Percentiles rank a stretch among this genome's conserved stretches.
Conservation (phyloP, 441 rosid species). For the Bruguiera hainesii region DNA sequence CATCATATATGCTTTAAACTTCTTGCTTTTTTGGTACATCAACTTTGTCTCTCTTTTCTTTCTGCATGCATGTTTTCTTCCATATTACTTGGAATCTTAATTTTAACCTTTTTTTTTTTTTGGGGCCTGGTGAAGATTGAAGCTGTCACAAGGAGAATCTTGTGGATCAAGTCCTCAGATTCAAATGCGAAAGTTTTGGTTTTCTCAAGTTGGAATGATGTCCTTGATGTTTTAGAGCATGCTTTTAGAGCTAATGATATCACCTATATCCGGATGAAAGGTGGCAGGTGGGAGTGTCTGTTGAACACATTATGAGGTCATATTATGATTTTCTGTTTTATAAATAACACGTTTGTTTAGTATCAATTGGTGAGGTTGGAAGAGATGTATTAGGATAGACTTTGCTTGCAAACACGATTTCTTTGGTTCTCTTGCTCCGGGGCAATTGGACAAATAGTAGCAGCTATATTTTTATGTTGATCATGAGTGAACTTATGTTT, state of each 20-base stretch:
- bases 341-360: too few relatives aligned
- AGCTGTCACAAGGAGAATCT: constrained; percentile 84
- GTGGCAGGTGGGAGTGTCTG: constrained; percentile 66
- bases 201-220: constrained; percentile 98
- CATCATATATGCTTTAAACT: too few relatives aligned
- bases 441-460: not conserved
- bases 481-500: not conserved
- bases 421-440: not conserved
- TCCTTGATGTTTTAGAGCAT: constrained; percentile 93
- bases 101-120: not conserved
- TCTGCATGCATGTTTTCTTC: not conserved
- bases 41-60: not conserved
- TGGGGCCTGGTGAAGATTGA: constrained; percentile 51
- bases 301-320: not conserved
- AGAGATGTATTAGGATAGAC: not conserved
- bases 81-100: not conserved
- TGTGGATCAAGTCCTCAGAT: constrained; percentile 80
- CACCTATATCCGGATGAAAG: constrained; percentile 82
- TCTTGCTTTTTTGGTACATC: not conserved
- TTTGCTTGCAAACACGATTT: not conserved
- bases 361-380: too few relatives aligned
- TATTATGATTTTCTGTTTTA: not conserved
- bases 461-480: not conserved
- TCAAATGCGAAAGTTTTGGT: constrained; percentile 85
- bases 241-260: constrained; percentile 69